Base-by-base conservation (phyloP, 2,329 filamentous ascomycete genomes). In the Tolypocladium sp. region DNA sequence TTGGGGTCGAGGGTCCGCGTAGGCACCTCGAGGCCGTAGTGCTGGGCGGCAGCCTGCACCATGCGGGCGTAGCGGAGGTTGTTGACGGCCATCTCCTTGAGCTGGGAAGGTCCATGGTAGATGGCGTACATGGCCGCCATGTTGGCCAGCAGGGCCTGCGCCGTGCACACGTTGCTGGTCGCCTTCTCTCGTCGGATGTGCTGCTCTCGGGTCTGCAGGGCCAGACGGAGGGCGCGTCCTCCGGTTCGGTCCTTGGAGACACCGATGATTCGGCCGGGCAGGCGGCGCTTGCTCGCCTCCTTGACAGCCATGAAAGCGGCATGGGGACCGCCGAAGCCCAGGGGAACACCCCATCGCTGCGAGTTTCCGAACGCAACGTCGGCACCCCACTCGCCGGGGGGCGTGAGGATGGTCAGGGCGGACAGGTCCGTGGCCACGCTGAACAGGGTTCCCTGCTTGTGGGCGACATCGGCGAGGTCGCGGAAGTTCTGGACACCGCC, bases 111-210 rank as follows among this genome's bases (percentile, higher is more conserved):
- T 4, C 93, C 93, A 71, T 97, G 93, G 73, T 97, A 97, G 58
- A 97, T 82, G 57, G 92, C 92, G 70, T 96, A 97, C 77, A 97
- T 88, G 58, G 92, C 91, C 66, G 86, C 93, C 91, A 97, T 97
- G 74, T 97, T 97, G 42, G 93, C 93, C 57, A 97, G 80, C 33
- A 97, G 78, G 10, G 93, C 93, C 75, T 97, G 93, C 1, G 93
- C 92, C 1, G 93, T 97, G 78, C 93, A 97, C 61, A 97, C 92
- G 70, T 97, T 97, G 79, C 92, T 96, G 2, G 93, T 97, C 1
- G 93, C 93, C 82, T 97, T 97, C 73, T 97, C 93, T 69, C 93
- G 85, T 64, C 93, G 85, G 71, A 97, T 97, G 73, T 97, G 93
- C 77, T 97, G 93, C 76, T 97, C 93, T 67, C 93, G 83, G 12